Percentiles rank a stretch among this genome's conserved stretches.
Evolutionary conservation across 176 grass and related monocot species (phyloP).

Genomic region (Raddia guianensis): DNA sequence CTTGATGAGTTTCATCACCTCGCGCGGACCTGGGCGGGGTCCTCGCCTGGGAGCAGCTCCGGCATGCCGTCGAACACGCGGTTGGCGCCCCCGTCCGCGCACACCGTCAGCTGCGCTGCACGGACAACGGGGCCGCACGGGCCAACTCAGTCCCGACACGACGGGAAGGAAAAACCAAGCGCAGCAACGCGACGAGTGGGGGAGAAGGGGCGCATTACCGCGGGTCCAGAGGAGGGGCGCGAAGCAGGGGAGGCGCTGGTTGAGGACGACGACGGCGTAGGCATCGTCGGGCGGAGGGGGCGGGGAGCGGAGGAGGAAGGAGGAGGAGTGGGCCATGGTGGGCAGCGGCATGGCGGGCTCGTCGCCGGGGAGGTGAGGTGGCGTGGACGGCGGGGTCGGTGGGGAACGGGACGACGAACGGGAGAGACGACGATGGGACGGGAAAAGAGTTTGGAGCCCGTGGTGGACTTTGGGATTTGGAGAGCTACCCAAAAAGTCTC

Average conservation of each 20-base stretch:
- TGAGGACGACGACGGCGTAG: constrained; percentile 84
- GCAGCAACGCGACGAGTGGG: background rate
- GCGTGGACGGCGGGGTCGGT: constrained; percentile 6
- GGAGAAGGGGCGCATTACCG: constrained; percentile 36
- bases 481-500: no score
- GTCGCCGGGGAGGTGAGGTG: background rate
- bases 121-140: background rate
- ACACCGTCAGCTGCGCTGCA: constrained; percentile 71
- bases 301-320: constrained; percentile 58
- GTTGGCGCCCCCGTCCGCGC: constrained; percentile 93
- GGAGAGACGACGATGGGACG: background rate
- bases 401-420: background rate
- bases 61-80: constrained; percentile 80
- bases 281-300: background rate
- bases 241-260: constrained; percentile 89
- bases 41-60: constrained; percentile 55
- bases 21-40: constrained; percentile 60
- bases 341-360: constrained; percentile 29
- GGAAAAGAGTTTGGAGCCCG: constrained; percentile 2
- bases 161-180: background rate
- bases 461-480: background rate
- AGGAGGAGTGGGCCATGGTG: constrained; percentile 65
- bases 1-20: constrained; percentile 32
- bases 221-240: constrained; percentile 73
- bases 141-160: background rate